These are phyloP conservation scores for Acmispon strigosus DNA, from an alignment of 306 rosid species.

Conservation along the genomic window DNA sequence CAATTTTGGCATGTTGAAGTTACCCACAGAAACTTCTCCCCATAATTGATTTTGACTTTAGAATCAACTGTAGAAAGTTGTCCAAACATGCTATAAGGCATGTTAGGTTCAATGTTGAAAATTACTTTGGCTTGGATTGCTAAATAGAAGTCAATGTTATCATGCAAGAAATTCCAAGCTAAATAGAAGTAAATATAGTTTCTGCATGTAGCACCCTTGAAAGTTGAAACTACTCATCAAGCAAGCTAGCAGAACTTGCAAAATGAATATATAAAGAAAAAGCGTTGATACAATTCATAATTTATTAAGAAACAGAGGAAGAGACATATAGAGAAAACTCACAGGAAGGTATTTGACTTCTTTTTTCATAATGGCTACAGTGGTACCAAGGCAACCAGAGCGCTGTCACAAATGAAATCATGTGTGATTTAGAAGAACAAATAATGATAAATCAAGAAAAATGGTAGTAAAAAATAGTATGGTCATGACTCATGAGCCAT, in stretches of 20 bases:
- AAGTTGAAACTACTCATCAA: background rate
- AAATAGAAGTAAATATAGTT: background rate
- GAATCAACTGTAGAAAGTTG: no score
- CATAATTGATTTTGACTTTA: no score
- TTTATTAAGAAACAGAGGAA: background rate
- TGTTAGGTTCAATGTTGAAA: background rate
- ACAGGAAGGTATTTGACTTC: slow-evolving; percentile 70
- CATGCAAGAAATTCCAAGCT: background rate
- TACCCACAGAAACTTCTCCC: no score
- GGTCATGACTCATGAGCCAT: background rate
- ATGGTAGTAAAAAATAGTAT: background rate
- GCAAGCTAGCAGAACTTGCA: background rate
- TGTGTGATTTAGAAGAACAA: background rate
- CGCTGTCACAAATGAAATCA: slow-evolving; percentile 43
- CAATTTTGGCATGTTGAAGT: no score
- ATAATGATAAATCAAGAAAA: background rate
- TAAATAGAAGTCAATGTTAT: background rate
- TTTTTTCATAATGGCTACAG: slow-evolving; percentile 79
- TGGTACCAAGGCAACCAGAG: slow-evolving; percentile 77
- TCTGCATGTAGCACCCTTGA: background rate
- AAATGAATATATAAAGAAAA: background rate
- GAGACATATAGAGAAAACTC: slow-evolving; percentile 23
- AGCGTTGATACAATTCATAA: background rate
- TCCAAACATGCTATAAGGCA: no score
- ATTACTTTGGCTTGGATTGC: background rate